phyloP scores from a whole-genome alignment of 1,139 yeast species.

The Suhomyces coccinellae region DNA sequence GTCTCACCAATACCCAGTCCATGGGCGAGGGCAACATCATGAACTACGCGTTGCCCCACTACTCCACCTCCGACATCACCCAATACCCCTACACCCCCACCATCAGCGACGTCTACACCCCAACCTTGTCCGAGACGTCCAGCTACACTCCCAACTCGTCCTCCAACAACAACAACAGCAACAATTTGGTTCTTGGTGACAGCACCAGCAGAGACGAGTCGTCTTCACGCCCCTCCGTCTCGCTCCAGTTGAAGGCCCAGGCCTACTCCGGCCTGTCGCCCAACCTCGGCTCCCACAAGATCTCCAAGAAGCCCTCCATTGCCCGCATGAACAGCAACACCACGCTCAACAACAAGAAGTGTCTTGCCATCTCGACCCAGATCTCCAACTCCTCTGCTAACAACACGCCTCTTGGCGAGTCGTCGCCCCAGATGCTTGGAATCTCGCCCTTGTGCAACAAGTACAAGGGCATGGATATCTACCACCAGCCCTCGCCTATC shows the following conservation, averaged over 20 bases:
- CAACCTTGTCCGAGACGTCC: constrained; percentile 23
- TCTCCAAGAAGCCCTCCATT: constrained; percentile 25
- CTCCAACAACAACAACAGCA: constrained; percentile 7
- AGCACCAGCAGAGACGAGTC: constrained; percentile 9
- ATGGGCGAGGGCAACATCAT: constrained; percentile 1
- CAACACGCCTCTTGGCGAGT: constrained; percentile 16
- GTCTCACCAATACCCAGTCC: constrained; percentile 6
- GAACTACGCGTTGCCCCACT: constrained; percentile 10
- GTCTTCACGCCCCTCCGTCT: constrained; percentile 18
- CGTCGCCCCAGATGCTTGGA: constrained; percentile 19
- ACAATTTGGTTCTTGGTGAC: not conserved
- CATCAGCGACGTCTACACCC: constrained; percentile 23
- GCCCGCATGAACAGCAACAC: constrained; percentile 19
- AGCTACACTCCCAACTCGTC: constrained; percentile 24
- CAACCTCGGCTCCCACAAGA: constrained; percentile 17
- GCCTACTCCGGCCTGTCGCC: constrained; percentile 18
- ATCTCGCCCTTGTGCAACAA: constrained; percentile 24
- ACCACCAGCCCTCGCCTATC: constrained; percentile 17
- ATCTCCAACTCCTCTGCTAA: constrained; percentile 13
- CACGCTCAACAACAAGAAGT: constrained; percentile 19
- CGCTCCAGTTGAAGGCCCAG: constrained; percentile 17
- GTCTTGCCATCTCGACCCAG: constrained; percentile 22
- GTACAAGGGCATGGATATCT: constrained; percentile 22
- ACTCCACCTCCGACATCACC: constrained; percentile 14
- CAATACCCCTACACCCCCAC: constrained; percentile 22